Percentiles rank a stretch among this genome's conserved stretches.
Conservation (phyloP, 2,329 filamentous ascomycete genomes). For the Pseudocercospora fuligena region DNA sequence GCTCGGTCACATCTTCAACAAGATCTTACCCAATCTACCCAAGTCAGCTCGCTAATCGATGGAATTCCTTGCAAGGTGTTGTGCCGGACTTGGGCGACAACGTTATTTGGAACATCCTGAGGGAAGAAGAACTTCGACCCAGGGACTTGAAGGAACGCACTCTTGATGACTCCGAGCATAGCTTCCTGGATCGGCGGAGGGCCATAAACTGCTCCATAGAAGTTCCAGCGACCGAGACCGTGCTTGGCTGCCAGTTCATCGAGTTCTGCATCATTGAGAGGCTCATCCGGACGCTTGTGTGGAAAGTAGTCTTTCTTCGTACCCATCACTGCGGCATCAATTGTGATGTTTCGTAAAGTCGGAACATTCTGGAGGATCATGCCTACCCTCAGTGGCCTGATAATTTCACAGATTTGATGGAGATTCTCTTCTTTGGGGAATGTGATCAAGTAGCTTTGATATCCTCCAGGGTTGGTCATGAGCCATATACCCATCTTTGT, state of each 20-base stretch:
- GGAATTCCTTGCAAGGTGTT: slow-evolving; percentile 41
- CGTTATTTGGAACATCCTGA: slow-evolving; percentile 44
- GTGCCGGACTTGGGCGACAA: slow-evolving; percentile 37
- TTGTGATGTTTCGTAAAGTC: slow-evolving; percentile 51
- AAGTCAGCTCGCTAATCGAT: slow-evolving; percentile 45
- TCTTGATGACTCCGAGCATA: slow-evolving; percentile 48
- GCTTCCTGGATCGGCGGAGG: slow-evolving; percentile 38
- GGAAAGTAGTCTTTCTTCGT: slow-evolving; percentile 43
- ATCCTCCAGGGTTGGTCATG: slow-evolving; percentile 53
- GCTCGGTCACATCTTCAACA: background rate
- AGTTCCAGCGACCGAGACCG: slow-evolving; percentile 55
- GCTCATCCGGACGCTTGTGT: slow-evolving; percentile 33
- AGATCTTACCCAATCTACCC: slow-evolving; percentile 53
- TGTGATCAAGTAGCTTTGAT: slow-evolving; percentile 50
- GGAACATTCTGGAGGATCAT: slow-evolving; percentile 56
- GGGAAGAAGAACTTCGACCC: slow-evolving; percentile 52
- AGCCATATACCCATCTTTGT: slow-evolving; percentile 60
- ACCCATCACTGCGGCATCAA: slow-evolving; percentile 53
- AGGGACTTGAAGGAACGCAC: slow-evolving; percentile 48
- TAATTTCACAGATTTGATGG: slow-evolving; percentile 54
- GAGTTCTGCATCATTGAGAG: slow-evolving; percentile 47
- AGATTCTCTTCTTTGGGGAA: slow-evolving; percentile 57
- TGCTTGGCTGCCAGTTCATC: slow-evolving; percentile 49
- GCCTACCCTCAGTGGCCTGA: slow-evolving; percentile 49
- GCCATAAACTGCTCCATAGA: slow-evolving; percentile 54